Base-by-base conservation (phyloP, 441 rosid genomes). In the Macaranga tanarius region DNA sequence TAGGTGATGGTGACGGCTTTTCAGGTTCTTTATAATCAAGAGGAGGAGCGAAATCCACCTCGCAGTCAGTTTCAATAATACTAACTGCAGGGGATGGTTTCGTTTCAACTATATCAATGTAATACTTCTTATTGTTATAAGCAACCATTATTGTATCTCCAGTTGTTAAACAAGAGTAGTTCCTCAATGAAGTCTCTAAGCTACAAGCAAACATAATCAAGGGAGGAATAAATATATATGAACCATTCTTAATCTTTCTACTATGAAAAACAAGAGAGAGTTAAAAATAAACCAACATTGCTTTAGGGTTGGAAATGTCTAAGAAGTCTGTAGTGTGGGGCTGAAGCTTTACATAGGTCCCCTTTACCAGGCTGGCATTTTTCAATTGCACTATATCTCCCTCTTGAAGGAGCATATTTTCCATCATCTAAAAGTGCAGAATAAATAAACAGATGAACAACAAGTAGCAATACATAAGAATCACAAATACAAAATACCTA, bases 81-180 rank as follows among this genome's bases (percentile, higher is more conserved):
- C 88, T 92, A 51, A 92, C 87, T 63, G 93, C 96, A 75, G 82
- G 69, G 16, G 96, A 87, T 70, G 97, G 97, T 76, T 88, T 90
- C 57, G 95, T 84, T 81, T 90, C 96, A 62, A 90, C 67, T 54
- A 92, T 90, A 79, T 92, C 93, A 65, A 92, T 90, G 76, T 86
- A 92, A 79, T 92, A 92, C 44, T 90, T 88, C 79, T 90, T 92
- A 63, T 87, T 88, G 89, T 92, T 92, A 78, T 92, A 92, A n/a
- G 92, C 92, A 76, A 90, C 92, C 96, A 92, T 92, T 76, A 92
- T 92, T 74, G 90, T 89, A 77, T 92, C 97, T 57, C 96, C 97
- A 65, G 88, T 82, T 16, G 97, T 92, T 76, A 92, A 86, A 76
- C 97, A 92, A 44, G 97, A 90, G 77, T 90, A 92, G 78, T 89